Evolutionary conservation across 2,329 filamentous ascomycete species (phyloP).

Genomic region (Aspergillus udagawae): DNA sequence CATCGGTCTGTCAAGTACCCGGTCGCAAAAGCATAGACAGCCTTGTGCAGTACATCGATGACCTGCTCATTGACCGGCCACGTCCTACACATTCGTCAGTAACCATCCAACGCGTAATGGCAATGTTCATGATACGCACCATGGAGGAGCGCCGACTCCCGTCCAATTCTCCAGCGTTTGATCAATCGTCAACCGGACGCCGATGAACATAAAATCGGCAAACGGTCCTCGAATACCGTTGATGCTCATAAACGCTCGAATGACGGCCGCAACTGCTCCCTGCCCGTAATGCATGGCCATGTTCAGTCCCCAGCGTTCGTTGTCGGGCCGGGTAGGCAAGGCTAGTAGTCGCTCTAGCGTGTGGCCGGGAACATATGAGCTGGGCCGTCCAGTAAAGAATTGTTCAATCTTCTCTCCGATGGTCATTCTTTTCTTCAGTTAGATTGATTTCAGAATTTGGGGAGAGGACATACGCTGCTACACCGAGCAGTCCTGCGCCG

Average conservation of each 20-base stretch:
- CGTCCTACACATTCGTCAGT: conserved; percentile 9
- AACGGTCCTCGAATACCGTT: conserved; percentile 2
- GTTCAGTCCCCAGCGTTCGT: background rate
- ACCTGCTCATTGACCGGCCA: conserved; percentile 7
- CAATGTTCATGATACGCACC: background rate
- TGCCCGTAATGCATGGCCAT: conserved; percentile 6
- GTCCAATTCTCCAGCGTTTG: conserved; percentile 4
- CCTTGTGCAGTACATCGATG: conserved; percentile 6
- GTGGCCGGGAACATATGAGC: conserved; percentile 2
- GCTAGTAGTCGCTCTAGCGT: conserved; percentile 1
- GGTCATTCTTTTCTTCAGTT: background rate
- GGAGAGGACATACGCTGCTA: background rate
- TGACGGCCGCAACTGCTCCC: conserved; percentile 1
- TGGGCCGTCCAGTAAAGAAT: conserved; percentile 3
- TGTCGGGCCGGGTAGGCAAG: background rate
- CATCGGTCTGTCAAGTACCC: conserved; percentile 6
- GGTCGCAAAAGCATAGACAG: conserved; percentile 1
- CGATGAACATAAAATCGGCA: conserved; percentile 3
- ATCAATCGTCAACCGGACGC: background rate
- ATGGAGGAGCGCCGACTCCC: conserved; percentile 1
- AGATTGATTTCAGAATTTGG: background rate
- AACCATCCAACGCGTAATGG: no score
- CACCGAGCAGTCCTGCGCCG: conserved; percentile 2
- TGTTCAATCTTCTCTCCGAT: conserved; percentile 3
- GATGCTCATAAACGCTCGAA: conserved; percentile 2